Evolutionary conservation across 441 rosid species (phyloP), one percentile per base, ranked within the genome.

Genomic region (Monsonia emarginata): DNA sequence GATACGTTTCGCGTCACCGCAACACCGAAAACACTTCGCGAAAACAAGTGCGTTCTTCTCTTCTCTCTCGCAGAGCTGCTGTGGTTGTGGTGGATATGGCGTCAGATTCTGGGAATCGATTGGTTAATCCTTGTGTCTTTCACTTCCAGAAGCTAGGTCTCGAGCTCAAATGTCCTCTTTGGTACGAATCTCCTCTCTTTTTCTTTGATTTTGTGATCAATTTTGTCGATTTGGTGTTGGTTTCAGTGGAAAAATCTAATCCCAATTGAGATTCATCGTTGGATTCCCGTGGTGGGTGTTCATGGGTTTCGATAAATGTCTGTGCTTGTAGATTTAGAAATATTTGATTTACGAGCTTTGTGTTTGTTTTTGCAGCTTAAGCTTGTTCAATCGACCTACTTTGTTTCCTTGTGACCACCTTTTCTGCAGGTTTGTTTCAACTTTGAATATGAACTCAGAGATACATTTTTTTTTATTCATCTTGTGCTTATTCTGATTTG

Each of bases 81-180:
- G 26, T 44, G 52, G 7, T 16, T 4, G 16, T 16, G 52, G 16
- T 16, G 52, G 21, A 27, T 18, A 21, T 21, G 26, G 59, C 26
- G 26, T 5, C 27, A 3, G 28, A 52, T 52, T 52, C 5, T 2
- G 21, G n/a, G 4, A 24, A 52, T 50, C 58, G 26, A 22, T 22
- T 24, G 28, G 9, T 52, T 14, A 84, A 86, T 60, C 94, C 98
- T 18, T 88, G 90, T 87, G 72, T 81, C 68, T 91, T 89, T 62
- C 89, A 86, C 75, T 81, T 92, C 48, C 93, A 88, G 73, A 92
- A 89, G 65, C 72, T 92, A 67, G 88, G 74, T 60, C 88, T 92
- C 22, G 96, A 92, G 70, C 94, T 89, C 75, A 89, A 88, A 42
- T 92, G 98, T 64, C 89, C 95, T 64, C 83, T 86, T 65, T 92